A percentile compares a stretch with the other conserved stretches of the same genome.
Conservation (phyloP, 495 filamentous ascomycete species). For the Neurospora tetrasperma region DNA sequence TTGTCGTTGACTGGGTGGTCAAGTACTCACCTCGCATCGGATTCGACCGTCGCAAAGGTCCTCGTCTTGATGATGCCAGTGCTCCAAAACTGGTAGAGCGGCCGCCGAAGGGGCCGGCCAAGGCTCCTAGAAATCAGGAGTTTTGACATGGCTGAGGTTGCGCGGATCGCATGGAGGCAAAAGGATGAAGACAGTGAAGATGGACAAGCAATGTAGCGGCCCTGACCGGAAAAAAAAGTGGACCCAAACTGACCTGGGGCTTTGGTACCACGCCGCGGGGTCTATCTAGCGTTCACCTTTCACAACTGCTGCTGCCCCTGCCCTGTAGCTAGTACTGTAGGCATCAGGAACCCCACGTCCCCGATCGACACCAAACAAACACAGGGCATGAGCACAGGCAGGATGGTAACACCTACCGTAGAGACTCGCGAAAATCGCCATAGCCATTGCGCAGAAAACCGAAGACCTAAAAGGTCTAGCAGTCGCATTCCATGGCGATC, state of each 20-base stretch:
- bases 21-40: constrained; percentile 25
- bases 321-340: background rate
- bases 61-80: constrained; percentile 7
- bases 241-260: background rate
- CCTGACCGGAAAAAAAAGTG: background rate
- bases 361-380: background rate
- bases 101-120: constrained; percentile 14
- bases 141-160: constrained; percentile 21
- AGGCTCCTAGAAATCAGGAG: constrained; percentile 26
- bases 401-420: too few relatives aligned
- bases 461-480: background rate
- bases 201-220: background rate
- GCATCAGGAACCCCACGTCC: background rate
- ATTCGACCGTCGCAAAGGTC: constrained; percentile 29
- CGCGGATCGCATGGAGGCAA: background rate
- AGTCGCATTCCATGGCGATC: background rate
- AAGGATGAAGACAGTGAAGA: background rate
- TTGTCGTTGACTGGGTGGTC: background rate
- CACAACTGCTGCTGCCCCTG: background rate
- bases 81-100: background rate
- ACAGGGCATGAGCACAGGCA: background rate
- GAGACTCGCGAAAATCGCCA: too few relatives aligned
- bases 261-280: background rate
- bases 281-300: background rate
- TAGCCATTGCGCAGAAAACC: background rate